phyloP scores from a whole-genome alignment of 495 filamentous ascomycete species.

The Aspergillus diversus region DNA sequence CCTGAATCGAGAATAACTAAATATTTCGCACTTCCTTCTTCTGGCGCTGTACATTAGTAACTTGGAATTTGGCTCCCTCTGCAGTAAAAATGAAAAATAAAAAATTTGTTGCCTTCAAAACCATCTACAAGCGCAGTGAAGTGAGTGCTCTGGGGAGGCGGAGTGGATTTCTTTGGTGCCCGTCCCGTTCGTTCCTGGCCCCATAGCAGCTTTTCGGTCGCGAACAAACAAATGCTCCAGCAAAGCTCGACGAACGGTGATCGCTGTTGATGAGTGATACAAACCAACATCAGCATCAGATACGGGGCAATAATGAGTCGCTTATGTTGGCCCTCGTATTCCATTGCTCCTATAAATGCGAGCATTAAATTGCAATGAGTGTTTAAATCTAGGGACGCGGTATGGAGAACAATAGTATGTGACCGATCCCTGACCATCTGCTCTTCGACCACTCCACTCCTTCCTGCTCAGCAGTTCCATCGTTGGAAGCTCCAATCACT shows the following conservation, averaged over 20 bases:
- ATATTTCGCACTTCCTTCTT: too few relatives aligned
- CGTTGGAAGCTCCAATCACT: conserved; percentile 5
- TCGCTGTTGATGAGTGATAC: conserved; percentile 7
- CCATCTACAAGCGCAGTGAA: too few relatives aligned
- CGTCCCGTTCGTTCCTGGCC: conserved; percentile 2
- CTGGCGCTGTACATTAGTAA: too few relatives aligned
- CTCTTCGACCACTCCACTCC: conserved; percentile 14
- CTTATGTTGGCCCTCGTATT: conserved; percentile 19
- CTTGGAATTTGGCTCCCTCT: too few relatives aligned
- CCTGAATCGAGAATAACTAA: too few relatives aligned
- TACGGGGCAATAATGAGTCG: conserved; percentile 30
- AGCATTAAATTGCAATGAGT: conserved; percentile 26
- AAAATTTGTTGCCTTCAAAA: too few relatives aligned
- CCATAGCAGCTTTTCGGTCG: conserved; percentile 19
- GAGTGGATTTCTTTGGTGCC: background rate
- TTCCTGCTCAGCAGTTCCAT: conserved; percentile 15
- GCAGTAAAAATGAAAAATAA: background rate
- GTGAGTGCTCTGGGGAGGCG: too few relatives aligned
- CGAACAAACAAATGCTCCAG: conserved; percentile 18
- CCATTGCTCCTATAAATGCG: conserved; percentile 20
- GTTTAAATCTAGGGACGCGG: conserved; percentile 22
- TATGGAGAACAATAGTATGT: conserved; percentile 27
- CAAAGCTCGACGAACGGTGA: conserved; percentile 19
- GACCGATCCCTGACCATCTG: conserved; percentile 19
- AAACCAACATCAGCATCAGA: conserved; percentile 9